These are phyloP conservation scores for Microbotryomycetes sp. DNA, from an alignment of 1,284 basidiomycete species.

Conservation along the genomic window DNA sequence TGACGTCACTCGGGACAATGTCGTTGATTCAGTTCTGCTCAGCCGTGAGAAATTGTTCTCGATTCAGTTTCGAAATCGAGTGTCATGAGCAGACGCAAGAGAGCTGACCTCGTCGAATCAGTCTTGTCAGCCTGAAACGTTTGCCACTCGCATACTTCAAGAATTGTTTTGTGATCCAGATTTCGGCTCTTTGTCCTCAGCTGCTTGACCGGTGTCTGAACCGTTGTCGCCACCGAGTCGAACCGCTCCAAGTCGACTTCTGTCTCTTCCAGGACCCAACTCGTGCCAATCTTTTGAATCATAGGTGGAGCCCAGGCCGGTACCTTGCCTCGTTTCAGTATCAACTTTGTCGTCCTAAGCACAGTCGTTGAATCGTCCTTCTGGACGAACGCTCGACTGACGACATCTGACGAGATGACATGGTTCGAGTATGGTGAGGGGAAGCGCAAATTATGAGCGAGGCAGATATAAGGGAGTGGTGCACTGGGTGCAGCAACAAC, in stretches of 20 bases:
- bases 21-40: slow-evolving; percentile 14
- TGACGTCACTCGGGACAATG: slow-evolving; percentile 25
- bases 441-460: slow-evolving; percentile 42
- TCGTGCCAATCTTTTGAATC: slow-evolving; percentile 32
- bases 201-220: background rate
- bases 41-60: no score
- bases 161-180: slow-evolving; percentile 23
- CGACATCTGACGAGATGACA: slow-evolving; percentile 42
- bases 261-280: slow-evolving; percentile 28
- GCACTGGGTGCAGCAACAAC: slow-evolving; percentile 15
- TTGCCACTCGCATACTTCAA: slow-evolving; percentile 30
- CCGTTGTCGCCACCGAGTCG: background rate
- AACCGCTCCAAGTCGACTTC: slow-evolving; percentile 18
- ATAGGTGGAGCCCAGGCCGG: slow-evolving; percentile 43
- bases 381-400: slow-evolving; percentile 34
- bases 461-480: slow-evolving; percentile 28
- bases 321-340: slow-evolving; percentile 44
- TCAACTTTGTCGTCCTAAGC: slow-evolving; percentile 38
- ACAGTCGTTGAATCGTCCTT: slow-evolving; percentile 26
- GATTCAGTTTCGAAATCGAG: no score
- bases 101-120: slow-evolving; percentile 14
- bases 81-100: background rate
- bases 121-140: background rate
- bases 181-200: slow-evolving; percentile 24
- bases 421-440: slow-evolving; percentile 43